Evolutionary conservation across 305 asterid genomes (phyloP).

Genomic region (Ajuga reptans): DNA sequence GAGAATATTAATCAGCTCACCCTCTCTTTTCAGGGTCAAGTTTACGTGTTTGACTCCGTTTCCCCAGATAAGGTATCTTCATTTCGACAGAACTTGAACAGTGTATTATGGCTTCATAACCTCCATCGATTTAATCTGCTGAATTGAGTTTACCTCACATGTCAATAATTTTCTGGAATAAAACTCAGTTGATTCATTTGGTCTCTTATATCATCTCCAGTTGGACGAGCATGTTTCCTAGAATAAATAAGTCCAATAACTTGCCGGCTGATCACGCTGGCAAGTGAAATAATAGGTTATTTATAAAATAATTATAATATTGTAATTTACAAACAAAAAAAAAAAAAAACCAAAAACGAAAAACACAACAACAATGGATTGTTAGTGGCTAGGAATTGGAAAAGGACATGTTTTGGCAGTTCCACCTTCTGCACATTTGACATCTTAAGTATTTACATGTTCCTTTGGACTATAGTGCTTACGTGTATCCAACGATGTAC

Average conservation of each 20-base stretch:
- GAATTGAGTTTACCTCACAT: background rate
- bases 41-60: conserved; percentile 61
- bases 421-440: background rate
- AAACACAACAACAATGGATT: background rate
- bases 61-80: conserved; percentile 57
- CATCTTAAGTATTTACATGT: background rate
- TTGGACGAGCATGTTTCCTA: background rate
- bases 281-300: background rate
- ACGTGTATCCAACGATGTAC: background rate
- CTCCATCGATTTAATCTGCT: background rate
- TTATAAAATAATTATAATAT: background rate
- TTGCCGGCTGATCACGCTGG: background rate
- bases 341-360: too few relatives aligned
- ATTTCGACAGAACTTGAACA: background rate
- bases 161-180: background rate
- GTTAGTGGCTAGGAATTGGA: background rate
- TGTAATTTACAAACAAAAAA: background rate
- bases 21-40: conserved; percentile 71
- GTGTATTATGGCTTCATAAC: background rate
- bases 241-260: background rate
- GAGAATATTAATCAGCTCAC: conserved; percentile 55
- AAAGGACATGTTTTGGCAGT: background rate
- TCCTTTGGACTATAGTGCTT: background rate
- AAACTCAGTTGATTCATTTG: background rate
- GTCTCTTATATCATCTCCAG: background rate